A percentile compares a stretch with the other conserved stretches of the same genome.
Evolutionary conservation across 371 early-diverging fungal species (phyloP).

Genomic region (Mucor circinelloides): DNA sequence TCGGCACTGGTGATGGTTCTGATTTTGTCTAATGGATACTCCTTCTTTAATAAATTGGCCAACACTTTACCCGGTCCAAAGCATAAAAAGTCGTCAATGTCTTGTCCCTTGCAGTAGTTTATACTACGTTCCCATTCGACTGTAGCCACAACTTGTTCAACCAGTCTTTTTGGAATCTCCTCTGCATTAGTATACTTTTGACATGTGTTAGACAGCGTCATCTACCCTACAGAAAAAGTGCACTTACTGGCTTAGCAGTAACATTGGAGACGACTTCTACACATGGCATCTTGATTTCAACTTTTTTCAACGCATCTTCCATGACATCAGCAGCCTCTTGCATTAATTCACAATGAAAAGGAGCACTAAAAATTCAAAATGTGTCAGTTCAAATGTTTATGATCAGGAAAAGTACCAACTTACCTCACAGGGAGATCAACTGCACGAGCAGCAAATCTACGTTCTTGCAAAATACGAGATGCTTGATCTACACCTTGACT

Average conservation of each 20-base stretch:
- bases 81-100: constrained; percentile 81
- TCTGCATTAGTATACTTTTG: constrained; percentile 42
- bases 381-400: too few relatives aligned
- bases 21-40: constrained; percentile 81
- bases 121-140: constrained; percentile 92
- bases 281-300: constrained; percentile 63
- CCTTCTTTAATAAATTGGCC: constrained; percentile 86
- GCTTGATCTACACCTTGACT: constrained; percentile 86
- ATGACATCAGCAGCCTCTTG: constrained; percentile 80
- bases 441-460: constrained; percentile 82
- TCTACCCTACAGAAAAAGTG: neutral
- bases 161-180: constrained; percentile 73
- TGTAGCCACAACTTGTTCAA: constrained; percentile 79
- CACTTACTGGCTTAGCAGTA: constrained; percentile 81
- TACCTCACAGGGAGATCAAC: constrained; percentile 91
- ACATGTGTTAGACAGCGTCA: neutral
- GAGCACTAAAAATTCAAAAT: constrained; percentile 59
- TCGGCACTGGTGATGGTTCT: constrained; percentile 50
- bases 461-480: constrained; percentile 73
- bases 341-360: constrained; percentile 94
- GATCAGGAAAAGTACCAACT: constrained; percentile 12
- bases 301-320: constrained; percentile 66
- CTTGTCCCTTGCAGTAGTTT: constrained; percentile 73
- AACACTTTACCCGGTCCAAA: constrained; percentile 90
- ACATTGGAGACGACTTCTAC: constrained; percentile 92